Evolutionary conservation across 208 protist genomes (phyloP), one percentile per base, ranked within the genome.

Genomic region (Crithidia brevicula): DNA sequence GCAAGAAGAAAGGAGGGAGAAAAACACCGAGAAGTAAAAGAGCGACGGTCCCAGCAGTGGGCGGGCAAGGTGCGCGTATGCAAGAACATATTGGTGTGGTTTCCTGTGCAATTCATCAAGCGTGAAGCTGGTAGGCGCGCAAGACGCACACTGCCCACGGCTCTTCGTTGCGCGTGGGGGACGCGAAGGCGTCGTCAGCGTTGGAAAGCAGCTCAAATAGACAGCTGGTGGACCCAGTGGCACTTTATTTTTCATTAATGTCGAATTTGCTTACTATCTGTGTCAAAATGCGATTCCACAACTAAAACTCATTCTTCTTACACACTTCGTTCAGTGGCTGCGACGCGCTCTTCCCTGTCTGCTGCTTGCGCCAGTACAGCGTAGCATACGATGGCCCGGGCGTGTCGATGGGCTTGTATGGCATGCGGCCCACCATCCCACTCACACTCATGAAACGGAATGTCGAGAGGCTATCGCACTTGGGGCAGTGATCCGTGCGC

Each of bases 381-480:
- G 86, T 92, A 13, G 86, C 86, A 65, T 90, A 81, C 13, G 86
- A 90, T 22, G 86, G 86, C 6, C 73, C 68, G 1, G 82, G 81
- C 9, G 82, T 80, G n/a, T 82, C 83, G 33, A 79, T 70, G 0
- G 86, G 86, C 33, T 88, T 89, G 56, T 63, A 80, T 1, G 87
- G 87, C 72, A 90, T 83, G 38, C 79, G 77, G 5, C 87, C 87
- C 10, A 93, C 87, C 84, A 93, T 93, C n/a, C 87, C 87, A 45
- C 87, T 86, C 16, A 81, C 50, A 72, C 77, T 86, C 77, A 90
- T 86, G 54, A 93, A 90, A 25, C 87, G 83, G 46, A 93, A 93
- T 6, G 63, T 79, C 28, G 67, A 74, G 10, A 88, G 73, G 16
- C 76, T 67, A 40, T 93, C 83, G 23, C 87, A 93, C 36, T 81